These are phyloP conservation scores for Aristolochia californica DNA, from an alignment of 164 flowering plant species.

Conservation along the genomic window DNA sequence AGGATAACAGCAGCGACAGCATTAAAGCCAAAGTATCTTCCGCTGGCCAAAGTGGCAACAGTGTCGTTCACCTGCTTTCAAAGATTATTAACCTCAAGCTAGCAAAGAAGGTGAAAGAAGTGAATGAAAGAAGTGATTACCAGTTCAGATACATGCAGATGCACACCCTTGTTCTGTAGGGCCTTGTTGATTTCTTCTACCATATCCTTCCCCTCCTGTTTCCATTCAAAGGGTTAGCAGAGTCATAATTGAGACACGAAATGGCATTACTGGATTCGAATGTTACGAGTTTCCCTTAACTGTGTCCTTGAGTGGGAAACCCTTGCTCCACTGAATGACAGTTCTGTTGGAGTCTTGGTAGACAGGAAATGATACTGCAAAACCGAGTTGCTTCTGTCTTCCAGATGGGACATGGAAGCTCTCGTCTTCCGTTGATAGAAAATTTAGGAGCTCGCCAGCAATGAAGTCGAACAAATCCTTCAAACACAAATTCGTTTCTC, in stretches of 20 bases:
- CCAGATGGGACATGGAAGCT: slow-evolving; percentile 3
- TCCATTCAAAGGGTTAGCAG: background rate
- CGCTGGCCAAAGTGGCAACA: slow-evolving; percentile 47
- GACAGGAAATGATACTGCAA: slow-evolving; percentile 37
- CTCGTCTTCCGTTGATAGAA: slow-evolving; percentile 19
- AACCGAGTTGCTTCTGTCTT: slow-evolving; percentile 32
- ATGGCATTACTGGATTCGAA: background rate
- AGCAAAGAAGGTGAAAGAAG: too few species aligned
- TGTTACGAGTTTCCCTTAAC: slow-evolving; percentile 13
- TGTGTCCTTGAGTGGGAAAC: slow-evolving; percentile 31
- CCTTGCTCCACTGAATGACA: slow-evolving; percentile 33
- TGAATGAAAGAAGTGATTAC: slow-evolving; percentile 11
- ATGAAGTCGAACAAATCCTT: slow-evolving; percentile 49
- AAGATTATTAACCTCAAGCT: too few species aligned
- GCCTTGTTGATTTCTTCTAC: slow-evolving; percentile 28
- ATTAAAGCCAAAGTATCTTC: slow-evolving; percentile 34
- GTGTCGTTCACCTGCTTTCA: slow-evolving; percentile 44
- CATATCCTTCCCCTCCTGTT: slow-evolving; percentile 27
- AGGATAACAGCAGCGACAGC: slow-evolving; percentile 40
- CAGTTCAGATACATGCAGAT: slow-evolving; percentile 31
- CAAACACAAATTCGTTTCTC: background rate
- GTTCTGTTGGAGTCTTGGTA: slow-evolving; percentile 17
- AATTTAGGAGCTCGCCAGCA: slow-evolving; percentile 36
- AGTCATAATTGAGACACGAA: background rate
- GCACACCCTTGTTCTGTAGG: slow-evolving; percentile 32